A percentile compares a stretch with the other conserved stretches of the same genome.
Conservation (phyloP, 2,329 filamentous ascomycete genomes). For the Exophiala oligosperma region DNA sequence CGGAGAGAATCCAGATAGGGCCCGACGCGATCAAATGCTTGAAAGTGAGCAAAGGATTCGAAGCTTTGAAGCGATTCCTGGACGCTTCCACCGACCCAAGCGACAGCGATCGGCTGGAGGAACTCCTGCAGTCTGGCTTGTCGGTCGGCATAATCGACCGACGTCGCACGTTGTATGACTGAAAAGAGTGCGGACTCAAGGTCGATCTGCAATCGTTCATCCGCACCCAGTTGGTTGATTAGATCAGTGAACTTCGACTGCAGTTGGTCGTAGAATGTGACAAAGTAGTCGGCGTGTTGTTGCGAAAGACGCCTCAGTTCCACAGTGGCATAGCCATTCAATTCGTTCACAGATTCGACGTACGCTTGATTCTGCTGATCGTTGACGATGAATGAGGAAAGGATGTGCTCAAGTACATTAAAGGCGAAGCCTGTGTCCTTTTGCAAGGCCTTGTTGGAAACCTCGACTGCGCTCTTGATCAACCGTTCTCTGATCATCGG, state of each 20-base stretch:
- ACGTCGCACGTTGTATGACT: slow-evolving; percentile 83
- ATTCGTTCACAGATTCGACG: slow-evolving; percentile 84
- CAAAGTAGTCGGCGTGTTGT: slow-evolving; percentile 86
- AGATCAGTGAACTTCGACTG: slow-evolving; percentile 81
- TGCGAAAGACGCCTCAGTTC: slow-evolving; percentile 87
- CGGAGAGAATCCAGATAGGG: slow-evolving; percentile 72
- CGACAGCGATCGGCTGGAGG: slow-evolving; percentile 74
- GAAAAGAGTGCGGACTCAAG: slow-evolving; percentile 92
- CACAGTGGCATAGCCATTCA: slow-evolving; percentile 80
- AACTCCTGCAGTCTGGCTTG: slow-evolving; percentile 73
- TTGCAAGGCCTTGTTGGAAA: slow-evolving; percentile 78
- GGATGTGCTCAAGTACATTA: slow-evolving; percentile 85
- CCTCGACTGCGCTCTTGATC: slow-evolving; percentile 78
- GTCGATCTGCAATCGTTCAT: slow-evolving; percentile 81
- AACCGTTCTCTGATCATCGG: slow-evolving; percentile 80
- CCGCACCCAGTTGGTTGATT: slow-evolving; percentile 68
- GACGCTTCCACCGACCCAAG: slow-evolving; percentile 75
- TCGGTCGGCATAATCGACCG: slow-evolving; percentile 69
- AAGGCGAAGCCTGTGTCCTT: slow-evolving; percentile 79
- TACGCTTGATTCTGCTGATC: slow-evolving; percentile 71
- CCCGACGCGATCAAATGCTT: slow-evolving; percentile 78
- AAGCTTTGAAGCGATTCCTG: slow-evolving; percentile 72
- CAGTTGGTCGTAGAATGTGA: slow-evolving; percentile 83
- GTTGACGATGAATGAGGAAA: slow-evolving; percentile 76
- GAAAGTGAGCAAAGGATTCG: slow-evolving; percentile 72